phyloP scores from a whole-genome alignment of 2,329 filamentous ascomycete genomes.

The Pseudopyricularia cyperi region DNA sequence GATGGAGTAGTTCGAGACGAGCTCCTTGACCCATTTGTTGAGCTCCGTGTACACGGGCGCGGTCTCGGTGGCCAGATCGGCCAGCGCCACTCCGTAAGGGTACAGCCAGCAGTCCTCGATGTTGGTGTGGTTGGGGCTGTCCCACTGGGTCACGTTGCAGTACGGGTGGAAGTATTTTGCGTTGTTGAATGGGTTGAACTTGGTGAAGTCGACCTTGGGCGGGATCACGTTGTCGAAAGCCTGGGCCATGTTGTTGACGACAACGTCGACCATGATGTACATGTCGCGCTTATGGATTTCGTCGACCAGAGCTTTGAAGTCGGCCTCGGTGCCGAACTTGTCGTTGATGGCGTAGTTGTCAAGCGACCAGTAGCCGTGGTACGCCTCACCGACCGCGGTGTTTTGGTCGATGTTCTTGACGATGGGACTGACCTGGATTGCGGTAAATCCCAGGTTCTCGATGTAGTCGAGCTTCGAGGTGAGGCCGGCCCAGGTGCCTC shows the following conservation, averaged over 20 bases:
- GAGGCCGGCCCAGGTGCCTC: background rate
- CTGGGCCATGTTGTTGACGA: constrained; percentile 41
- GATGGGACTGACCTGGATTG: constrained; percentile 47
- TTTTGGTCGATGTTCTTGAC: constrained; percentile 24
- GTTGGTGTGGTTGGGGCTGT: constrained; percentile 29
- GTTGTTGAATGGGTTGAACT: constrained; percentile 33
- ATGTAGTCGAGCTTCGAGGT: constrained; percentile 45
- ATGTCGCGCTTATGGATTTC: constrained; percentile 20
- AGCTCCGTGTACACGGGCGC: constrained; percentile 21
- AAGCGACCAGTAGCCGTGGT: constrained; percentile 43
- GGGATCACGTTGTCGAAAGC: constrained; percentile 17
- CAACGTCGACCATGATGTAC: constrained; percentile 34
- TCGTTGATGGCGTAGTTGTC: constrained; percentile 40
- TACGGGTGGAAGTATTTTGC: constrained; percentile 45
- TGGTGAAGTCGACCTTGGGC: constrained; percentile 16
- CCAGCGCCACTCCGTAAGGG: constrained; percentile 40
- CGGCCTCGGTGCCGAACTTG: constrained; percentile 43
- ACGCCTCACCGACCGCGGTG: constrained; percentile 19
- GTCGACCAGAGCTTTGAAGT: constrained; percentile 41
- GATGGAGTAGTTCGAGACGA: constrained; percentile 43
- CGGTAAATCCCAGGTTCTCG: constrained; percentile 45
- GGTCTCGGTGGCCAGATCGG: constrained; percentile 46
- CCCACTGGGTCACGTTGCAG: constrained; percentile 35
- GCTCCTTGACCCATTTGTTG: constrained; percentile 42
- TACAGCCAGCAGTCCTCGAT: constrained; percentile 37